Evolutionary conservation across 345 rosid species (phyloP).

Genomic region (Corymbia maculata): DNA sequence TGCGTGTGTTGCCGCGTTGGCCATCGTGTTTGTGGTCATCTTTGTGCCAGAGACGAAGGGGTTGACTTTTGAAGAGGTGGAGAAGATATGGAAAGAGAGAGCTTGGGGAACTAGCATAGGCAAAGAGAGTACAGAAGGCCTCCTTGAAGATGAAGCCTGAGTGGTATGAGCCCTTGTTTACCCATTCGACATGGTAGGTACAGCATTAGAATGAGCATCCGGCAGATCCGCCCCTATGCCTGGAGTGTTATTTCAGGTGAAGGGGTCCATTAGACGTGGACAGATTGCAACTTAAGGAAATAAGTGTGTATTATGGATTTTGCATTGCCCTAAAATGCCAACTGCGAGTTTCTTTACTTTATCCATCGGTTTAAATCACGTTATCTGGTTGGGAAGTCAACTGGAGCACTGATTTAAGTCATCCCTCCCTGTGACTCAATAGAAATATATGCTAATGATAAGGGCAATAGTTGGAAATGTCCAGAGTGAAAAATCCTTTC

Average conservation of each 20-base stretch:
- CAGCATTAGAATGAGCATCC: background rate
- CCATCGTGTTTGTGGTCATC: slow-evolving; percentile 41
- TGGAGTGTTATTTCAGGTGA: background rate
- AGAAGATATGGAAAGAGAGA: slow-evolving; percentile 74
- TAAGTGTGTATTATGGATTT: background rate
- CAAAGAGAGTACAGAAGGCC: too few relatives aligned
- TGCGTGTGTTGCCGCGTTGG: slow-evolving; percentile 52
- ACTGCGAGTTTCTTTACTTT: background rate
- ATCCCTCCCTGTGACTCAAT: background rate
- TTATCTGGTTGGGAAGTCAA: background rate
- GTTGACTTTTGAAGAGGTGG: slow-evolving; percentile 75
- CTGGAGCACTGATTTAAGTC: background rate
- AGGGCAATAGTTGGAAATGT: background rate
- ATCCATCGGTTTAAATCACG: background rate
- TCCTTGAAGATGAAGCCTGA: background rate
- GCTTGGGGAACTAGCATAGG: slow-evolving; percentile 41
- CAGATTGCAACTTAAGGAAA: background rate
- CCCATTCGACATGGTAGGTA: background rate
- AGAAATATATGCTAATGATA: background rate
- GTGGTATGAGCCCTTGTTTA: background rate
- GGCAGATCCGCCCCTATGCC: background rate
- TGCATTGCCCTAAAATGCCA: background rate
- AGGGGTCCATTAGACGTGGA: background rate
- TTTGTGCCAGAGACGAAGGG: slow-evolving; percentile 89
- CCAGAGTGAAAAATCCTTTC: background rate